Evolutionary conservation across 2,329 filamentous ascomycete genomes (phyloP), one percentile per base, ranked within the genome.

Genomic region (Aplosporella prunicola): DNA sequence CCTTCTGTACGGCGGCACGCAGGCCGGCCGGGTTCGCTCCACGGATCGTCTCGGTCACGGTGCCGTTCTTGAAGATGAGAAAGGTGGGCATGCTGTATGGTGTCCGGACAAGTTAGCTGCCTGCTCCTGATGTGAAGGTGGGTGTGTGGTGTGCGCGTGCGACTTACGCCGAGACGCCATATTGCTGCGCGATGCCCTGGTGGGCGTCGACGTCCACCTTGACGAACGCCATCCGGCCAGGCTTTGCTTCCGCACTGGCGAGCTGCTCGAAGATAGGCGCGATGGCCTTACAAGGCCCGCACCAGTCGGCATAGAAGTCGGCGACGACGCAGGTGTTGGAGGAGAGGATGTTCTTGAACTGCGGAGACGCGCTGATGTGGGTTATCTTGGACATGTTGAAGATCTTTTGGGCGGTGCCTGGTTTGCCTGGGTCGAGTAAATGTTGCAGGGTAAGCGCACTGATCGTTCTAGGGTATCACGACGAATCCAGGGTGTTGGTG

Each of bases 221-320:
- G 45, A 63, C 60, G 49, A 75, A 74, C 18, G 63, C 62, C 15
- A 74, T 55, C 25, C 58, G 60, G 11, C 62, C 61, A 0, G 62
- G 58, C 40, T 66, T 63, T 16, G 58, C 48, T 49, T 74, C 68
- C 30, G 64, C 61, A 36, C 67, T 61, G 41, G 69, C 71, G 38
- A 74, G 61, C 46, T 67, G 57, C 38, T 66, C 64, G 50, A 73
- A 66, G 44, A 67, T 57, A 20, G 71, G 71, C 3, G 64, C 63
- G 38, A 75, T 70, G 22, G 64, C 60, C 49, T 71, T 71, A 62
- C 71, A 75, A 18, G 71, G 71, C 2, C 70, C 70, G 51, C 71
- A 74, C 70, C 72, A 75, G 45, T 66, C 66, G 10, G 68, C 68
- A 51, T 67, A 69, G 61, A 69, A 71, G 53, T 72, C 68, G 50